These are phyloP conservation scores for Zizania palustris DNA, from an alignment of 202 grass and related monocot genomes.

Conservation along the genomic window DNA sequence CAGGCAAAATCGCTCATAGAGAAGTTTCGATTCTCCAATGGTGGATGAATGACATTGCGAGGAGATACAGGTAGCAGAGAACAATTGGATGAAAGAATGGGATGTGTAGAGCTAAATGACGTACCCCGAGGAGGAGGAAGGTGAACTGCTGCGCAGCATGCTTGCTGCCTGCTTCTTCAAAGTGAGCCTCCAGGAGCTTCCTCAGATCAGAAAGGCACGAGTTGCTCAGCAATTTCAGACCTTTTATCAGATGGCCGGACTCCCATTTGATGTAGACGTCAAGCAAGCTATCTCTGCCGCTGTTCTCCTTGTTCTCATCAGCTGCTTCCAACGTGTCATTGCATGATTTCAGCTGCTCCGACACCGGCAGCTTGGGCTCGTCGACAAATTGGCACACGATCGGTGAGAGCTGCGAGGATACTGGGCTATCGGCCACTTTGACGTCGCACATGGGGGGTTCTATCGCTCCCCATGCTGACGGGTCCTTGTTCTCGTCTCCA, in stretches of 20 bases:
- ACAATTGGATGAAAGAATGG: slow-evolving; percentile 19
- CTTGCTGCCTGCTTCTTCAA: slow-evolving; percentile 61
- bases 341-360: slow-evolving; percentile 36
- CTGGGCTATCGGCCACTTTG: slow-evolving; percentile 51
- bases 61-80: slow-evolving; percentile 31
- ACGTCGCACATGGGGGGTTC: slow-evolving; percentile 52
- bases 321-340: slow-evolving; percentile 16
- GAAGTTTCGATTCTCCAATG: slow-evolving; percentile 15
- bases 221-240: slow-evolving; percentile 56
- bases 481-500: slow-evolving; percentile 60
- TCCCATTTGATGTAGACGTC: slow-evolving; percentile 95
- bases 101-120: slow-evolving; percentile 27
- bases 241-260: slow-evolving; percentile 67
- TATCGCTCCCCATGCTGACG: slow-evolving; percentile 36
- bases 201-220: slow-evolving; percentile 65
- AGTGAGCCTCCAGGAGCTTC: slow-evolving; percentile 58
- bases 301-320: slow-evolving; percentile 39
- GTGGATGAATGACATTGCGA: slow-evolving; percentile 5
- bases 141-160: slow-evolving; percentile 56
- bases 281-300: slow-evolving; percentile 36
- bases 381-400: slow-evolving; percentile 51
- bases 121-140: slow-evolving; percentile 88
- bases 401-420: slow-evolving; percentile 44
- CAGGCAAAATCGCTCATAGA: background rate
- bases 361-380: slow-evolving; percentile 13